Base-by-base conservation (phyloP, 495 filamentous ascomycete species). In the Podospora fimiseda region DNA sequence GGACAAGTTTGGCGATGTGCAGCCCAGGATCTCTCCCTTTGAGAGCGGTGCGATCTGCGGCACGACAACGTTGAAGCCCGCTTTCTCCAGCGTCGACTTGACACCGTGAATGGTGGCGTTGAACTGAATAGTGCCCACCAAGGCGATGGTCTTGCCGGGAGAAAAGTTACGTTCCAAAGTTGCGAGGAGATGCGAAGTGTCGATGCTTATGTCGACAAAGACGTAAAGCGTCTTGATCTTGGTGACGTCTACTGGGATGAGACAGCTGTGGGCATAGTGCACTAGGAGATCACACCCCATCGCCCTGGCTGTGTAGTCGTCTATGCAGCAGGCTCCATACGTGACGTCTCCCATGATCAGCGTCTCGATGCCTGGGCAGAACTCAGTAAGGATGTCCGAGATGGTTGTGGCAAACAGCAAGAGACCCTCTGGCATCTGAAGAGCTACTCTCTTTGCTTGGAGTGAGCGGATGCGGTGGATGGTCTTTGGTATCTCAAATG, bases 321-420 rank as follows among this genome's bases (percentile, higher is more conserved):
- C 93, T 56, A 99, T 96, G 63, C 93, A 99, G 74, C 93, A 99
- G 2, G 93, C 93, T 43, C 93, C 93, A 71, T 99, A 99, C 0
- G 93, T 99, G 21, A 99, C 93, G 60, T 99, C 93, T 46, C 94
- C 93, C 93, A 99, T 97, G 66, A 99, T 97, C 14, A 96, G 73
- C 0, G 94, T 96, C 61, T 92, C 86, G 38, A 83, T 84, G 2
- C 88, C 90, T 0, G 90, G 84, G 67, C 93, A 99, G 74, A 99
- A 99, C 57, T 87, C 83, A 9, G 88, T 90, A 30, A 99, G 74
- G 69, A 97, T 99, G 70, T 99, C 93, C 2, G 94, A 94, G 51
- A 99, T 95, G 15, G 93, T 97, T 42, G 93, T 96, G 22, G 93
- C 94, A 67, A 97, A 99, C 20, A 99, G 78, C 22, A 97, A 82